Conservation (phyloP, 2,329 filamentous ascomycete genomes). For the Aspergillus glaucus region DNA sequence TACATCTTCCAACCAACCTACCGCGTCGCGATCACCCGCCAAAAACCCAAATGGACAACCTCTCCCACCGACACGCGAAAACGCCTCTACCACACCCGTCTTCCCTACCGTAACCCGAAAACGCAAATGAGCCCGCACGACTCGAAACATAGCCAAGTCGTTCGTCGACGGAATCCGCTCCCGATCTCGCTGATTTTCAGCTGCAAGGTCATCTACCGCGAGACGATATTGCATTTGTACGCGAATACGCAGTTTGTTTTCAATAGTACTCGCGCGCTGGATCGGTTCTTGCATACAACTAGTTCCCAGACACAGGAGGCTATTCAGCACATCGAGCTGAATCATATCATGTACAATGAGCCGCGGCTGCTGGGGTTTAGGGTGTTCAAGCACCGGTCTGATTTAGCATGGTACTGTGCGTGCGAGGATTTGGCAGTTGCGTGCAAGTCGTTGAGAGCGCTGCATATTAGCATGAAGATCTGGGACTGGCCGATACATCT, state of each 20-base stretch:
- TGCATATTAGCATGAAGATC: slow-evolving; percentile 13
- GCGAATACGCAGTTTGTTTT: slow-evolving; percentile 20
- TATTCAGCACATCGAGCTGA: slow-evolving; percentile 30
- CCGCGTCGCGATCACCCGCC: slow-evolving; percentile 19
- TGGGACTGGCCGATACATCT: slow-evolving; percentile 15
- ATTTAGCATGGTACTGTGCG: slow-evolving; percentile 12
- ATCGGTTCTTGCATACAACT: slow-evolving; percentile 31
- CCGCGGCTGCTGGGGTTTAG: slow-evolving; percentile 10
- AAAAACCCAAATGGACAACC: slow-evolving; percentile 46
- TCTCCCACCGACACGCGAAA: slow-evolving; percentile 64
- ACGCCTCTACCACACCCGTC: slow-evolving; percentile 52
- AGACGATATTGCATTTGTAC: slow-evolving; percentile 63
- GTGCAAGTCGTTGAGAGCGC: slow-evolving; percentile 8
- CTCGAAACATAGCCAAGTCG: neutral
- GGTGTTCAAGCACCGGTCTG: slow-evolving; percentile 14
- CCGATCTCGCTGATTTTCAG: slow-evolving; percentile 53
- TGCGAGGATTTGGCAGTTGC: slow-evolving; percentile 10
- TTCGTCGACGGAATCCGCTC: neutral
- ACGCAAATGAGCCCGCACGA: neutral
- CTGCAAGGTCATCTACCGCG: slow-evolving; percentile 55
- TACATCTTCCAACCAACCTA: slow-evolving; percentile 47
- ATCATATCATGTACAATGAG: slow-evolving; percentile 20
- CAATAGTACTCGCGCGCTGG: slow-evolving; percentile 7
- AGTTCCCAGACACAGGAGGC: slow-evolving; percentile 55
- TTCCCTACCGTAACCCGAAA: slow-evolving; percentile 18